Conservation (phyloP, 2,329 filamentous ascomycete species). For the Mollisia scopiformis region DNA sequence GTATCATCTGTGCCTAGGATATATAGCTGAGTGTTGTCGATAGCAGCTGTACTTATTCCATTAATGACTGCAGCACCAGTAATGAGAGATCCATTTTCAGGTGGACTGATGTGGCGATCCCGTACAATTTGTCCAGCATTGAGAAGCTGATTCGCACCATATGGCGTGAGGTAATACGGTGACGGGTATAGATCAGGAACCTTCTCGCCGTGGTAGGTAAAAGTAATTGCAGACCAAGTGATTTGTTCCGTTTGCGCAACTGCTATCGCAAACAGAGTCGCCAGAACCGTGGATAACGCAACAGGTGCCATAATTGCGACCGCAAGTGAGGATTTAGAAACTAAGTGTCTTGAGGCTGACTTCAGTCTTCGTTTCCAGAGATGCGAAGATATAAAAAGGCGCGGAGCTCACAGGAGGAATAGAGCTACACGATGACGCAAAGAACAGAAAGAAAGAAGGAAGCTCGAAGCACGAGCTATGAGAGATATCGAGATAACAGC, state of each 20-base stretch:
- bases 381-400: not conserved
- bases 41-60: conserved; percentile 45
- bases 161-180: conserved; percentile 48
- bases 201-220: conserved; percentile 53
- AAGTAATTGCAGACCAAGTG: conserved; percentile 34
- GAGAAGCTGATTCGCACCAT: conserved; percentile 56
- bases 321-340: not conserved
- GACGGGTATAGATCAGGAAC: conserved; percentile 44
- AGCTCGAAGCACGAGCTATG: conserved; percentile 1
- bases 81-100: conserved; percentile 24
- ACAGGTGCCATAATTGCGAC: conserved; percentile 6
- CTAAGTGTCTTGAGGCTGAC: not conserved
- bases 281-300: conserved; percentile 5
- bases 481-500: not conserved
- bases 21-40: conserved; percentile 52
- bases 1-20: conserved; percentile 45
- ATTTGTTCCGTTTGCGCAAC: conserved; percentile 21
- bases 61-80: conserved; percentile 43
- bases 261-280: conserved; percentile 17
- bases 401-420: not conserved
- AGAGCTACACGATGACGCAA: not conserved
- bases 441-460: not conserved
- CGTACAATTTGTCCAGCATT: conserved; percentile 52
- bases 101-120: conserved; percentile 48
- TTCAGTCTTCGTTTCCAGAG: not conserved